These are phyloP conservation scores for Taphrina deformans DNA, from an alignment of 1,139 yeast species.

Conservation along the genomic window DNA sequence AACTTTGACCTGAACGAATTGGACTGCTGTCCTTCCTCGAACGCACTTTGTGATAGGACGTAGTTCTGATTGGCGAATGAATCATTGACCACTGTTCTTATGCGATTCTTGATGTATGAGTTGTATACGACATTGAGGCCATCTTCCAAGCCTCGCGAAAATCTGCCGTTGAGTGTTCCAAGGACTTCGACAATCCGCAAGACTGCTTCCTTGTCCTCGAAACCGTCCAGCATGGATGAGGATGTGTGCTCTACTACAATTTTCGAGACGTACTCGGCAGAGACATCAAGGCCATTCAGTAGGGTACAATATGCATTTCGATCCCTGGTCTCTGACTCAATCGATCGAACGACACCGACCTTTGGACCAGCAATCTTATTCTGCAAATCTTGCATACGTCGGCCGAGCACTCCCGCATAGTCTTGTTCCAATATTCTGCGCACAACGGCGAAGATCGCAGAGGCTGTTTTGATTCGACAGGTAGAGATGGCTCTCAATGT, in stretches of 20 bases:
- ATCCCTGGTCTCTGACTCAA: slow-evolving; percentile 32
- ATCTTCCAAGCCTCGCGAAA: slow-evolving; percentile 28
- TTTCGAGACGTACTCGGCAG: slow-evolving; percentile 35
- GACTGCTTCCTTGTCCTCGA: slow-evolving; percentile 7
- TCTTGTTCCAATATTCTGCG: slow-evolving; percentile 36
- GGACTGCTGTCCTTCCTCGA: slow-evolving; percentile 19
- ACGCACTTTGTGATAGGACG: slow-evolving; percentile 3
- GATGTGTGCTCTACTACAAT: slow-evolving; percentile 33
- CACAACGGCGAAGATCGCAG: slow-evolving; percentile 36
- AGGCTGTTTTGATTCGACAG: slow-evolving; percentile 32
- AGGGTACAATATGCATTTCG: slow-evolving; percentile 41
- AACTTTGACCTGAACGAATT: slow-evolving; percentile 40
- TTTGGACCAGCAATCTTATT: slow-evolving; percentile 28
- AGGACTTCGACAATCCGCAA: not conserved
- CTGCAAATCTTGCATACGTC: slow-evolving; percentile 38
- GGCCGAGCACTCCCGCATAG: slow-evolving; percentile 39
- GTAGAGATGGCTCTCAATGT: slow-evolving; percentile 45
- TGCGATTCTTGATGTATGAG: slow-evolving; percentile 9
- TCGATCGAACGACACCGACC: slow-evolving; percentile 32
- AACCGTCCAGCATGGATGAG: slow-evolving; percentile 1
- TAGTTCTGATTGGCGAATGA: slow-evolving; percentile 1
- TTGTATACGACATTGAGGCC: slow-evolving; percentile 28
- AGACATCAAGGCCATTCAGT: slow-evolving; percentile 47
- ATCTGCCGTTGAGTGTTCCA: slow-evolving; percentile 12
- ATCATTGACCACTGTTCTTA: slow-evolving; percentile 18